Percentiles rank a stretch among this genome's conserved stretches.
Conservation (phyloP, 306 rosid species). For the Astragalus glycyphyllos region DNA sequence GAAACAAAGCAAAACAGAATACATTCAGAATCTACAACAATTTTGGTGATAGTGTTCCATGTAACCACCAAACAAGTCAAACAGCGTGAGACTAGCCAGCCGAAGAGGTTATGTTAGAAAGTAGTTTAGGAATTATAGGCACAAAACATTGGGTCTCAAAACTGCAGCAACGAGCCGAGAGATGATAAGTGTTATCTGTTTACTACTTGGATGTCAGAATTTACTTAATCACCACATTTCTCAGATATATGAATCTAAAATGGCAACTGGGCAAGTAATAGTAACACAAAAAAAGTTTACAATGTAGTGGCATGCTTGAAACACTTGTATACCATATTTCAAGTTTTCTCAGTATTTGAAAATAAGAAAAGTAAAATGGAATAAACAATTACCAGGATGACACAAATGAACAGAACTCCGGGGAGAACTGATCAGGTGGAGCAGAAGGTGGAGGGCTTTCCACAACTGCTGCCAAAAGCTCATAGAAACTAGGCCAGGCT, state of each 20-base stretch:
- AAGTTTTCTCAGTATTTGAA: constrained; percentile 6
- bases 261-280: neutral
- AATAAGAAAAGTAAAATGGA: constrained; percentile 6
- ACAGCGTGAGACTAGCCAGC: constrained; percentile 10
- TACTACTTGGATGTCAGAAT: constrained; percentile 3
- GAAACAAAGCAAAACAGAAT: constrained; percentile 8
- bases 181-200: neutral
- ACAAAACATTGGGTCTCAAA: neutral
- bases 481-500: constrained; percentile 91
- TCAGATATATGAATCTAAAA: neutral
- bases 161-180: neutral
- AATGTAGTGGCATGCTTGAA: constrained; percentile 24
- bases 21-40: constrained; percentile 10
- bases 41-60: neutral
- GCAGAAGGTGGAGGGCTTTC: constrained; percentile 93
- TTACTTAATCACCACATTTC: constrained; percentile 12
- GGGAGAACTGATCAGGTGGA: constrained; percentile 95
- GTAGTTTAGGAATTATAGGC: neutral
- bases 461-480: constrained; percentile 91
- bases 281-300: neutral
- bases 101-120: neutral
- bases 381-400: constrained; percentile 76
- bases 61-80: constrained; percentile 11
- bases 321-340: constrained; percentile 5
- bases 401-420: constrained; percentile 90